Evolutionary conservation across 495 filamentous ascomycete genomes (phyloP).

Genomic region (Hyaloscypha variabilis): DNA sequence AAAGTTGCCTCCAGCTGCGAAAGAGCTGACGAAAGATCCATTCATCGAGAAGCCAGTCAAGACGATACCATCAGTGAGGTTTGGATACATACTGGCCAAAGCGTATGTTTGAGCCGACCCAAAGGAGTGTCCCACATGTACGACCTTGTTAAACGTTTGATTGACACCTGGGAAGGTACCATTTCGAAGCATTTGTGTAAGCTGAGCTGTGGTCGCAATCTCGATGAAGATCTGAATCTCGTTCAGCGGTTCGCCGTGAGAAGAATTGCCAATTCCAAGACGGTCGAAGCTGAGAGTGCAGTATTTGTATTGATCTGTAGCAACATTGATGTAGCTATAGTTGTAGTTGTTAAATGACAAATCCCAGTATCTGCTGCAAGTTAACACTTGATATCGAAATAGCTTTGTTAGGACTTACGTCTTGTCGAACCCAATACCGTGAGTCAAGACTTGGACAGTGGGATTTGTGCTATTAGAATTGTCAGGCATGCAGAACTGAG

Average conservation of each 20-base stretch:
- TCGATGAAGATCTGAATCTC: slow-evolving; percentile 59
- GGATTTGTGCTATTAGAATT: slow-evolving; percentile 34
- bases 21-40: slow-evolving; percentile 38
- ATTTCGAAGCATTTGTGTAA: slow-evolving; percentile 50
- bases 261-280: slow-evolving; percentile 58
- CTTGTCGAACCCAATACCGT: slow-evolving; percentile 64
- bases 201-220: slow-evolving; percentile 48
- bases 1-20: slow-evolving; percentile 47
- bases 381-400: not conserved
- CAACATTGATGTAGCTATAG: slow-evolving; percentile 58
- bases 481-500: slow-evolving; percentile 47
- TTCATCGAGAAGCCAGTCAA: slow-evolving; percentile 60
- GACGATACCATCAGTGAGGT: slow-evolving; percentile 56
- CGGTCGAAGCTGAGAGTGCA: slow-evolving; percentile 60
- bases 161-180: slow-evolving; percentile 39
- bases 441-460: slow-evolving; percentile 59
- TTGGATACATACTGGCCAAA: slow-evolving; percentile 50
- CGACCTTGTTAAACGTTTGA: slow-evolving; percentile 46
- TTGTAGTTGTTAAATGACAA: slow-evolving; percentile 54
- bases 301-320: slow-evolving; percentile 53
- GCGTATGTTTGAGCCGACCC: slow-evolving; percentile 50
- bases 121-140: slow-evolving; percentile 63
- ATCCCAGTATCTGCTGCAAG: slow-evolving; percentile 59
- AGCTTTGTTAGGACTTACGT: slow-evolving; percentile 31
- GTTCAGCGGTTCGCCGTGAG: slow-evolving; percentile 55